Percentiles rank a stretch among this genome's conserved stretches.
phyloP scores from a whole-genome alignment of 805 yeast species.

The Debaryomyces prosopidis region DNA sequence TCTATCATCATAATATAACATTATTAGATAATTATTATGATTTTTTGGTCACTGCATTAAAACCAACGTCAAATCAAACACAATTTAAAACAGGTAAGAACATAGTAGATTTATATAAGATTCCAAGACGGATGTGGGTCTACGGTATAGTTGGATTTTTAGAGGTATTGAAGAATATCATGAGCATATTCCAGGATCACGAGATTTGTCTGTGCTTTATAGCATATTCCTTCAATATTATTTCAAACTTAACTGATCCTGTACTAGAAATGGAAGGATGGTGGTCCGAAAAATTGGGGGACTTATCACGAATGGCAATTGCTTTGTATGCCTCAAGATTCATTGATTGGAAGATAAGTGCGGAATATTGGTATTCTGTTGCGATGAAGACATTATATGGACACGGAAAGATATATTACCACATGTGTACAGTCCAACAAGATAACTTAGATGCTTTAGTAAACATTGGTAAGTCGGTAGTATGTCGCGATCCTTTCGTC shows the following conservation, averaged over 20 bases:
- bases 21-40: conserved; percentile 71
- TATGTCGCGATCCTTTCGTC: conserved; percentile 79
- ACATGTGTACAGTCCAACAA: conserved; percentile 83
- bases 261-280: conserved; percentile 60
- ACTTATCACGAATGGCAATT: conserved; percentile 83
- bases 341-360: conserved; percentile 82
- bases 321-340: conserved; percentile 77
- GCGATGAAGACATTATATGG: conserved; percentile 76
- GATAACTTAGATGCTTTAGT: conserved; percentile 75
- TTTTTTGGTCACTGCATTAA: conserved; percentile 66
- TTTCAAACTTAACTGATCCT: conserved; percentile 54
- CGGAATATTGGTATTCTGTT: conserved; percentile 79
- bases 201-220: conserved; percentile 77
- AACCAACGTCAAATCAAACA: conserved; percentile 52
- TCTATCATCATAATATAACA: conserved; percentile 66
- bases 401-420: conserved; percentile 84
- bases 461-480: conserved; percentile 75
- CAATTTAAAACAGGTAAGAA: conserved; percentile 73
- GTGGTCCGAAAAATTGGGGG: conserved; percentile 89
- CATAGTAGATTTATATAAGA: conserved; percentile 73
- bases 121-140: conserved; percentile 81
- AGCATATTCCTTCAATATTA: conserved; percentile 66
- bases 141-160: conserved; percentile 81
- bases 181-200: conserved; percentile 72
- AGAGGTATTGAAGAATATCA: conserved; percentile 73